phyloP scores from a whole-genome alignment of 345 rosid species.

The Gossypium mustelinum region DNA sequence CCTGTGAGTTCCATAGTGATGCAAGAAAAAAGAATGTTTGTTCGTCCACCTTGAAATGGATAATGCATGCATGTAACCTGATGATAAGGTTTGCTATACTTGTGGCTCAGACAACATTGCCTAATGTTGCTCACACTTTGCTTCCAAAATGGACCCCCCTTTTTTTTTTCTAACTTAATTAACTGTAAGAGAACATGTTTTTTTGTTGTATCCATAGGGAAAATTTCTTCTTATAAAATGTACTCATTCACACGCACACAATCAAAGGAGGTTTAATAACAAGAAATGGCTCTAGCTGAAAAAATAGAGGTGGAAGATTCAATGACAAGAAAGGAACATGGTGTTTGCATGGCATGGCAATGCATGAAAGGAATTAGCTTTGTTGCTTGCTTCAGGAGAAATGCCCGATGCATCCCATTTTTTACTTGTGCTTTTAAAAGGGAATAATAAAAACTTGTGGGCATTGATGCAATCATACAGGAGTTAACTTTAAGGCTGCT shows the following conservation, averaged over 20 bases:
- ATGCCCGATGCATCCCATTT: not conserved
- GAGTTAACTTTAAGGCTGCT: slow-evolving; percentile 35
- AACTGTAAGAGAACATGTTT: not conserved
- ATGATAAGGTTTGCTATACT: not conserved
- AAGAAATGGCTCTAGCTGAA: not conserved
- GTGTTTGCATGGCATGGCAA: not conserved
- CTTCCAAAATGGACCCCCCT: no score
- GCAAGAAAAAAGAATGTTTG: not conserved
- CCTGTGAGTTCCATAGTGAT: not conserved
- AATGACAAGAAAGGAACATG: slow-evolving; percentile 22
- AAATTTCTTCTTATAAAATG: not conserved
- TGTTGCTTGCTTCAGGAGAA: slow-evolving; percentile 10
- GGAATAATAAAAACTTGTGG: slow-evolving; percentile 33
- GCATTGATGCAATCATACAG: slow-evolving; percentile 45
- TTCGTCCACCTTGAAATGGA: not conserved
- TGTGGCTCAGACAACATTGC: not conserved
- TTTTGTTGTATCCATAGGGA: not conserved
- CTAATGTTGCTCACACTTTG: not conserved
- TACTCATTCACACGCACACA: no score
- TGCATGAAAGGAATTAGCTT: slow-evolving; percentile 15
- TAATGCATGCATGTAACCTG: no score
- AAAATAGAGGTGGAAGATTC: slow-evolving; percentile 10
- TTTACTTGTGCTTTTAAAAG: slow-evolving; percentile 12
- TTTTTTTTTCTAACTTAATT: no score
- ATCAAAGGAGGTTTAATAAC: not conserved